Evolutionary conservation across 306 rosid genomes (phyloP).

Genomic region (Acacia melanoxylon): DNA sequence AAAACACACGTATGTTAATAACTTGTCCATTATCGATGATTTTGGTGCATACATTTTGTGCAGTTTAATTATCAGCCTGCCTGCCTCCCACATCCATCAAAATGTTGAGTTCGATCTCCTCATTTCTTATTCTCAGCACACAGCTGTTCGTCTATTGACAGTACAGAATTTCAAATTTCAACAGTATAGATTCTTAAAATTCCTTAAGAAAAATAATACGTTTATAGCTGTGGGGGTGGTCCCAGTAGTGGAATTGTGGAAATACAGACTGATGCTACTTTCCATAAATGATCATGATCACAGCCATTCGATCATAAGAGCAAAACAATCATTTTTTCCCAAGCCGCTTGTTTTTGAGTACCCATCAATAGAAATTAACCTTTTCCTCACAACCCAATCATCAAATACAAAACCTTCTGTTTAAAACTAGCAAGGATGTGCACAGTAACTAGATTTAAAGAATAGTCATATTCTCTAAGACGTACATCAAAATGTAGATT

Average conservation of each 20-base stretch:
- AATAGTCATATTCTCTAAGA: neutral
- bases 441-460: neutral
- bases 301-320: constrained; percentile 33
- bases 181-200: no score
- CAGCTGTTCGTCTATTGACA: constrained; percentile 18
- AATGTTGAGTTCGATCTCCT: neutral
- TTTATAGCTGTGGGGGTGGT: constrained; percentile 24
- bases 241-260: constrained; percentile 28
- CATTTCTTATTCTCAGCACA: constrained; percentile 4
- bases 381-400: constrained; percentile 21
- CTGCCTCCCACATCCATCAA: neutral
- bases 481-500: no score
- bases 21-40: neutral
- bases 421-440: neutral
- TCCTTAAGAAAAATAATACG: no score
- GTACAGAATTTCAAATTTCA: neutral
- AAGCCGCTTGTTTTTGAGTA: neutral
- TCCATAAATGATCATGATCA: constrained; percentile 42
- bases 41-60: neutral
- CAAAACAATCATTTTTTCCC: constrained; percentile 35
- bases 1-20: neutral
- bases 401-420: neutral
- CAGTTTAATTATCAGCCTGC: neutral
- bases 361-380: constrained; percentile 8
- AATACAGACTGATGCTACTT: constrained; percentile 27